Base-by-base conservation (phyloP, 805 yeast species). In the Saturnispora quitensis region DNA sequence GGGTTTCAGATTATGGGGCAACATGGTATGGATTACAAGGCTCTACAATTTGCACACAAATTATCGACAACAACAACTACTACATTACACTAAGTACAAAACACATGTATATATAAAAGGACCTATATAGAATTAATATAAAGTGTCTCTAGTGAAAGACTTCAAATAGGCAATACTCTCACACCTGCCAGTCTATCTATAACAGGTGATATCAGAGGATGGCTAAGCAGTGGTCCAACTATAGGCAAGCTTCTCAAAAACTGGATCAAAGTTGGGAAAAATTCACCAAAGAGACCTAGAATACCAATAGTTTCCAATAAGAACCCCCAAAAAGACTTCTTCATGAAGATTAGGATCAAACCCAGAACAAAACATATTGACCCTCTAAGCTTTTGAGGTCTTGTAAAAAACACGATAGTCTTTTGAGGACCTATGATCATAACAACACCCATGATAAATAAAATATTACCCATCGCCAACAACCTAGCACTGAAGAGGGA, bases 1-100 rank as follows among this genome's bases (percentile, higher is more conserved):
- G 96, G 96, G 0, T 70, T 93, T 27, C 98, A 95, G 62, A 58
- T 93, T 2, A 77, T 84, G 62, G 95, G 90, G 1, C 98, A 91
- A 63, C 85, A 71, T 62, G 97, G 97, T 12, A 83, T 85, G 58
- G 99, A 93, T 62, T 60, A 68, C 10, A 67, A 72, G 2, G 80
- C 90, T 0, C 65, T 93, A 18, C 70, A 75, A 34, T 59, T 62
- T 44, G 56, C 61, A 9, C 46, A 58, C 17, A 43, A 13, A 15
- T 27, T 49, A 20, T 24, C 24, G 13, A 38, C 42, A 18, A 38
- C 42, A 20, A n/a, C 24, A 18, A 38, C 42, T 10, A 38, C 42
- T 38, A 38, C 15, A 38, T 38, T 38, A 38, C 42, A 38, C 22
- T 38, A 38, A 38, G 22, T 42, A 48, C 18, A 42, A 22, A 36